Conservation (phyloP, 1,284 basidiomycete species). For the Macrocystidia cucumis region DNA sequence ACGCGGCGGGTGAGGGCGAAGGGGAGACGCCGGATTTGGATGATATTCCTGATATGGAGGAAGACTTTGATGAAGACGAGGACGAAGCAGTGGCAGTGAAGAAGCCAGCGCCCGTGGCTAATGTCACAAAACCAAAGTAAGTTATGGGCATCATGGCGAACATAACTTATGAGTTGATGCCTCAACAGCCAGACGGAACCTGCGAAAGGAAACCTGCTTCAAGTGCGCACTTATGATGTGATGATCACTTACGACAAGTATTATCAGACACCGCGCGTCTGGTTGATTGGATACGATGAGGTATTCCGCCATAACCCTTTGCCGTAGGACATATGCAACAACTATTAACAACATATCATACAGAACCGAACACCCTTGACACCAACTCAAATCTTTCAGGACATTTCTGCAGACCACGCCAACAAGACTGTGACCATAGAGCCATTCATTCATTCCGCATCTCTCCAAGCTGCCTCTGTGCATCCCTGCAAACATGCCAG, state of each 20-base stretch:
- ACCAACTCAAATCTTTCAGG: conserved; percentile 92
- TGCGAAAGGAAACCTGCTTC: conserved; percentile 78
- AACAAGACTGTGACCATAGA: conserved; percentile 99
- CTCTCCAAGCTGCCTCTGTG: conserved; percentile 83
- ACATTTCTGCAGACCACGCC: conserved; percentile 95
- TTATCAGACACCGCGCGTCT: conserved; percentile 94
- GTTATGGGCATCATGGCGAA: conserved; percentile 9
- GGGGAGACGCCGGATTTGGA: conserved; percentile 79
- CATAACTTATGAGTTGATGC: background rate
- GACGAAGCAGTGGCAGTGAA: conserved; percentile 77
- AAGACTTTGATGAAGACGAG: conserved; percentile 74
- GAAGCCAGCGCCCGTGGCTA: conserved; percentile 21
- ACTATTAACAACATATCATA: conserved; percentile 1
- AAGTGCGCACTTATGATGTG: conserved; percentile 98
- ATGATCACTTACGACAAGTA: conserved; percentile 99
- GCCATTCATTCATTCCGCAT: conserved; percentile 87
- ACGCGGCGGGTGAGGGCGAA: too few species aligned
- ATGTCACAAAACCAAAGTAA: conserved; percentile 32
- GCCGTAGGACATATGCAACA: background rate
- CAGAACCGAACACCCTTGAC: conserved; percentile 84
- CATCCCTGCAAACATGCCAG: conserved; percentile 99
- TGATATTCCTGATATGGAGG: conserved; percentile 92
- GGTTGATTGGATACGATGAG: conserved; percentile 94
- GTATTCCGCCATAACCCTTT: conserved; percentile 30
- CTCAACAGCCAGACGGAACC: conserved; percentile 45